A percentile compares a stretch with the other conserved stretches of the same genome.
Evolutionary conservation across 2,329 filamentous ascomycete genomes (phyloP).

Genomic region (Pseudogymnoascus verrucosus): DNA sequence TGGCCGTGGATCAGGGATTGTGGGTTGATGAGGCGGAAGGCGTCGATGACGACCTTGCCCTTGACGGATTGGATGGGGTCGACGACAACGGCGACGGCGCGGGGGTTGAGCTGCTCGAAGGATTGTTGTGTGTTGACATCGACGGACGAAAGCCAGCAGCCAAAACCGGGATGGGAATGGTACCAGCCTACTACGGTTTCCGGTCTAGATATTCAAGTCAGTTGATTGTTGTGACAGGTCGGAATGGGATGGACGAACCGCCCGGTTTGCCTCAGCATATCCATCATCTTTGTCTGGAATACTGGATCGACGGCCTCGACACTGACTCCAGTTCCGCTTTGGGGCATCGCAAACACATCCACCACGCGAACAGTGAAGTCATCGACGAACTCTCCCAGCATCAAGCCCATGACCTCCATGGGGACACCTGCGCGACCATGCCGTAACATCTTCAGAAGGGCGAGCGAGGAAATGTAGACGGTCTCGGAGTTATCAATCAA

Average conservation of each 20-base stretch:
- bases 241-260: constrained; percentile 49
- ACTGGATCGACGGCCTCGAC: constrained; percentile 98
- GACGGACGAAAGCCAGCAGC: constrained; percentile 97
- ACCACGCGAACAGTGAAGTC: constrained; percentile 98
- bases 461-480: constrained; percentile 96
- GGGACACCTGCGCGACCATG: constrained; percentile 95
- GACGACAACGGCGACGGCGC: constrained; percentile 94
- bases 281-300: constrained; percentile 99
- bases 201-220: constrained; percentile 47
- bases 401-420: constrained; percentile 99
- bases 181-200: constrained; percentile 99
- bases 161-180: constrained; percentile 97
- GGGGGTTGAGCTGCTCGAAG: constrained; percentile 96
- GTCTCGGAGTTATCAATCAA: constrained; percentile 99
- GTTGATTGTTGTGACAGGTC: constrained; percentile 10
- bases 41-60: constrained; percentile 98
- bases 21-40: constrained; percentile 96
- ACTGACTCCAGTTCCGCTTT: constrained; percentile 95
- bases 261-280: constrained; percentile 96
- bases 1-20: constrained; percentile 97
- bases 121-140: constrained; percentile 99
- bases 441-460: constrained; percentile 95
- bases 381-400: constrained; percentile 97
- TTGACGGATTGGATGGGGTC: constrained; percentile 99
- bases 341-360: constrained; percentile 98